phyloP scores from a whole-genome alignment of 805 yeast genomes.

The Teunomyces aglyptinius region DNA sequence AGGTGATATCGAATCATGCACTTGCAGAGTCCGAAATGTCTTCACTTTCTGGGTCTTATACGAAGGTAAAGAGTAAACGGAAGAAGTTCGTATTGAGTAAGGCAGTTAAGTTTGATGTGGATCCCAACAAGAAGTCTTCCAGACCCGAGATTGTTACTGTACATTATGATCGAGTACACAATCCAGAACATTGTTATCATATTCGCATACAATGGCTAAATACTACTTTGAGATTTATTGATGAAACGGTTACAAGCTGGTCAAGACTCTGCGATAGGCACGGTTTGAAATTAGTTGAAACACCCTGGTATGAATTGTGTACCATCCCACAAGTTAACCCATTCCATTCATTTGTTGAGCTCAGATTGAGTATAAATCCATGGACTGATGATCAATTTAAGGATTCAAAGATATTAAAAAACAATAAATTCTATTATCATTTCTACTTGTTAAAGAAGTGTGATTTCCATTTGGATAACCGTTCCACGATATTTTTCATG shows the following conservation, averaged over 20 bases:
- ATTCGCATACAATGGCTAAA: conserved; percentile 90
- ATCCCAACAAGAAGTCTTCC: conserved; percentile 66
- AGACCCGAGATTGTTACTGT: conserved; percentile 77
- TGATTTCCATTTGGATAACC: conserved; percentile 79
- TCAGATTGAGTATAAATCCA: conserved; percentile 67
- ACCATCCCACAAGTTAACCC: conserved; percentile 76
- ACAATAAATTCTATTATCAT: conserved; percentile 73
- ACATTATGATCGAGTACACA: conserved; percentile 89
- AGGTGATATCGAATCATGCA: conserved; percentile 15
- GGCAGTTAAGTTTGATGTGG: conserved; percentile 68
- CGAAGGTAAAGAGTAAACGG: conserved; percentile 19
- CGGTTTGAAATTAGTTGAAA: conserved; percentile 75
- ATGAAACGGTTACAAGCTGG: conserved; percentile 75
- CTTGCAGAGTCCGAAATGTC: conserved; percentile 15
- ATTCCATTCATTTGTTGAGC: conserved; percentile 79
- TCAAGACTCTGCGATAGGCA: conserved; percentile 80
- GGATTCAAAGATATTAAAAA: conserved; percentile 37
- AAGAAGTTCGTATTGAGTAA: conserved; percentile 61
- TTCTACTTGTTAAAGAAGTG: conserved; percentile 63
- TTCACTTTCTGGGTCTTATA: conserved; percentile 23
- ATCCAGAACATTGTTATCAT: conserved; percentile 93
- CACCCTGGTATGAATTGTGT: conserved; percentile 87
- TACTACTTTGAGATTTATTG: conserved; percentile 81
- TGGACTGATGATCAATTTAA: conserved; percentile 59
- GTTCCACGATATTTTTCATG: conserved; percentile 62